These are phyloP conservation scores for Malassezia vespertilionis DNA, from an alignment of 1,284 basidiomycete species.

Conservation along the genomic window DNA sequence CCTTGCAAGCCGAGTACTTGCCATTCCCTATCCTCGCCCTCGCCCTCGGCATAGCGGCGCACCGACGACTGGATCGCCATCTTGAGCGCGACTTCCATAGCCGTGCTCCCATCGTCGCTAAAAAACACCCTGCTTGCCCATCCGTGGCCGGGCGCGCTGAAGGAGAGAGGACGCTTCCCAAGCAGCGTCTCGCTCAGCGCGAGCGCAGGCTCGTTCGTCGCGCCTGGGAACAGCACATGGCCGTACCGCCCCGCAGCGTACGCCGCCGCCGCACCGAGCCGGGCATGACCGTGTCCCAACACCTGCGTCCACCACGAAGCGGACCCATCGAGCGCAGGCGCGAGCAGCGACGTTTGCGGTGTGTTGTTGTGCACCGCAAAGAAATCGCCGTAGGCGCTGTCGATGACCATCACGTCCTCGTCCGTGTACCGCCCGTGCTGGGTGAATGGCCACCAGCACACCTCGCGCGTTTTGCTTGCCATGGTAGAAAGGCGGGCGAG, in stretches of 20 bases:
- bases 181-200: constrained; percentile 62
- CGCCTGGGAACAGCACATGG: constrained; percentile 88
- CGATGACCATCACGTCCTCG: constrained; percentile 55
- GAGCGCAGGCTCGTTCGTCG: constrained; percentile 73
- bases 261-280: constrained; percentile 73
- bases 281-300: constrained; percentile 69
- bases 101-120: constrained; percentile 87
- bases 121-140: constrained; percentile 90
- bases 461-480: constrained; percentile 64
- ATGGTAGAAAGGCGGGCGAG: constrained; percentile 64
- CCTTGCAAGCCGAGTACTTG: constrained; percentile 80
- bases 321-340: constrained; percentile 62
- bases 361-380: constrained; percentile 55
- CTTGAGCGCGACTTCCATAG: constrained; percentile 89
- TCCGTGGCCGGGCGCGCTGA: constrained; percentile 61
- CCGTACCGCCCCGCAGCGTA: constrained; percentile 84
- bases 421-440: constrained; percentile 57
- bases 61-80: constrained; percentile 56
- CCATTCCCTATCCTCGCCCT: constrained; percentile 50
- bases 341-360: neutral
- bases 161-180: constrained; percentile 39
- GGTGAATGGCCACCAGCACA: constrained; percentile 95
- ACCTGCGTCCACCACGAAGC: constrained; percentile 99
- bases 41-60: constrained; percentile 21
- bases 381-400: constrained; percentile 70